Base-by-base conservation (phyloP, 352 stramenopile species). In the Globisporangium perplexum region DNA sequence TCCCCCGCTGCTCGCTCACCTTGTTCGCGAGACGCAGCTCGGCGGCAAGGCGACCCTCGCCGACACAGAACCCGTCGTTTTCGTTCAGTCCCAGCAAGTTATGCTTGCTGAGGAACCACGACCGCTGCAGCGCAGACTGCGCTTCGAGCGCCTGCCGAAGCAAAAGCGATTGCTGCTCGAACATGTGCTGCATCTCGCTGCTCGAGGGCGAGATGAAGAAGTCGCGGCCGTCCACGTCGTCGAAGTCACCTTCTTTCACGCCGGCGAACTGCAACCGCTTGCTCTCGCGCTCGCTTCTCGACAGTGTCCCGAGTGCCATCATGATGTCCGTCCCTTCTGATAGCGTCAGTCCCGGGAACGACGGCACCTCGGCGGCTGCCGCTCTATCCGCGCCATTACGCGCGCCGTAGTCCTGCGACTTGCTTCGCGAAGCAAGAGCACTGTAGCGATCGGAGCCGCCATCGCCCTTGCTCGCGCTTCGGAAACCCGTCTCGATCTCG, bases 121-220 rank as follows among this genome's bases (percentile, higher is more conserved):
- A 82, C 43, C 76, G 71, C 50, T 91, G 79, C 18, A 94, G 59
- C 35, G 81, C 81, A 8, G 79, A 71, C 55, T 94, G 84, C 23
- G 77, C 71, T 58, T 90, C 75, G 60, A 94, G 69, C 20, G 84
- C 74, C 35, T 64, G 73, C 18, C 84, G 79, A 4, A 94, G 68
- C 18, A 90, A 35, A 15, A 65, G 71, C 5, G 84, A 90, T 44
- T 94, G 84, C 60, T 94, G 84, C 24, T 90, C 71, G 60, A 94
- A 90, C 84, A 94, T 91, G 59, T 88, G 77, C 65, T 94, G 75
- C 81, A 94, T 90, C 61, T 94, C 84, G 47, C 75, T 90, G 11
- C 65, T 88, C 26, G 84, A 94, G n/a, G 81, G 82, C 31, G 79
- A 90, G 15, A 94, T 63, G 42, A 93, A 90, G 53, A 88, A 81